Evolutionary conservation across 1,284 basidiomycete species (phyloP), one percentile per base, ranked within the genome.

Genomic region (Tilletiopsis washingtonensis): DNA sequence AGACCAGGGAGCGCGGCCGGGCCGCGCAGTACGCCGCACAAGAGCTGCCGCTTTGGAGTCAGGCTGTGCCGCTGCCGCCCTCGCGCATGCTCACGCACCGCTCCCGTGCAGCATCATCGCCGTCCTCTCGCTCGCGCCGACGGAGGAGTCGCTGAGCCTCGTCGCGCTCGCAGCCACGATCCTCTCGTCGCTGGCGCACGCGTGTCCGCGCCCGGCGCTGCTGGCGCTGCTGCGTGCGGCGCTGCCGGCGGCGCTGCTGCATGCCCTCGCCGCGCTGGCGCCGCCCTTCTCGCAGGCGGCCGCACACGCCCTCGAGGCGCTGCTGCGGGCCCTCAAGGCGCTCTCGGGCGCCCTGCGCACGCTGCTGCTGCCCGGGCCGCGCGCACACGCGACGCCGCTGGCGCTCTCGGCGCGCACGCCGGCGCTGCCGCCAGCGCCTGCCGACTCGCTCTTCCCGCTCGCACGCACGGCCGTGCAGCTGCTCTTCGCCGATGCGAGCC

Each of bases 291-390:
- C n/a, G n/a, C n/a, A n/a, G n/a, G n/a, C n/a, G n/a, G n/a, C n/a
- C n/a, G n/a, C n/a, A n/a, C n/a, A n/a, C n/a, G n/a, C 29, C 9
- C 29, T 34, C 29, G 29, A 34, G 29, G 29, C 29, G 9, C 29
- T 1, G 11, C 51, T 17, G 20, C 45, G 14, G 3, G n/a, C 15
- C 39, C 50, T 40, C 44, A 34, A 21, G 11, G 21, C 11, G 9
- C 34, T 59, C 19, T 64, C 62, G 25, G 38, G 51, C 14, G 39
- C 52, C 3, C 24, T 47, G 4, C 54, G 53, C 36, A 47, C 64
- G 17, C 47, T 54, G 2, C 29, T 54, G 19, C 45, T 61, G 46
- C 44, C 64, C 15, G 61, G 62, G 3, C 49, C 62, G 12, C 52
- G 64, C 3, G 64, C 62, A 43, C 50, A 64, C 36, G 54, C 51